A percentile compares a stretch with the other conserved stretches of the same genome.
phyloP scores from a whole-genome alignment of 179 eudicot genomes.

The Beta lomatogona region DNA sequence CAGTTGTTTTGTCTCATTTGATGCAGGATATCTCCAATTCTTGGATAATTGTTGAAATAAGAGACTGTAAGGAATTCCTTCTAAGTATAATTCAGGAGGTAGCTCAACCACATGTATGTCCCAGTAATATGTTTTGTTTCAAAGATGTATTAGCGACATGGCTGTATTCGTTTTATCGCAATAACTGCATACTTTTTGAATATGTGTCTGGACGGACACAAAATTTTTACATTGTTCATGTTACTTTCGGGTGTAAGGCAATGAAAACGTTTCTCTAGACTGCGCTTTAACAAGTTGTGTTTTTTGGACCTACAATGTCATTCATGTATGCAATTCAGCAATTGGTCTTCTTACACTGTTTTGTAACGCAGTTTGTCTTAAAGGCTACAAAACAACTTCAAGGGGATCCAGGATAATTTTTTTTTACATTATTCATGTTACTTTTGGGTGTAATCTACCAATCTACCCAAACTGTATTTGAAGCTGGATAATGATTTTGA shows the following conservation, averaged over 20 bases:
- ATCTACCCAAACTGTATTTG: too few relatives aligned
- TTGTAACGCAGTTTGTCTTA: too few relatives aligned
- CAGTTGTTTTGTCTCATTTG: not conserved
- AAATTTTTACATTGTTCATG: conserved; percentile 9
- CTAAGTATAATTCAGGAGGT: conserved; percentile 24
- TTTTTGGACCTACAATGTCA: not conserved
- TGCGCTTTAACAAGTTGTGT: not conserved
- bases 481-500: too few relatives aligned
- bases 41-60: conserved; percentile 24
- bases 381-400: too few relatives aligned
- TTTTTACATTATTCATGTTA: conserved; percentile 7
- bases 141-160: conserved; percentile 21
- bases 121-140: conserved; percentile 19
- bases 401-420: too few relatives aligned
- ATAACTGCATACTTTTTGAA: conserved; percentile 13
- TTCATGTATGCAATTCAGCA: too few relatives aligned
- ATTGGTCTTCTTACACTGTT: too few relatives aligned
- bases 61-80: conserved; percentile 22
- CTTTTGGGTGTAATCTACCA: not conserved
- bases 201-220: conserved; percentile 33
- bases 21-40: conserved; percentile 28
- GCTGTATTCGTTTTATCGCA: conserved; percentile 24
- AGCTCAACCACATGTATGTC: conserved; percentile 24
- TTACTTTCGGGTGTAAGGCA: conserved; percentile 20
- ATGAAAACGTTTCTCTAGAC: not conserved